Evolutionary conservation across 2,329 filamentous ascomycete genomes (phyloP).

Genomic region (Cladosporium sp.): DNA sequence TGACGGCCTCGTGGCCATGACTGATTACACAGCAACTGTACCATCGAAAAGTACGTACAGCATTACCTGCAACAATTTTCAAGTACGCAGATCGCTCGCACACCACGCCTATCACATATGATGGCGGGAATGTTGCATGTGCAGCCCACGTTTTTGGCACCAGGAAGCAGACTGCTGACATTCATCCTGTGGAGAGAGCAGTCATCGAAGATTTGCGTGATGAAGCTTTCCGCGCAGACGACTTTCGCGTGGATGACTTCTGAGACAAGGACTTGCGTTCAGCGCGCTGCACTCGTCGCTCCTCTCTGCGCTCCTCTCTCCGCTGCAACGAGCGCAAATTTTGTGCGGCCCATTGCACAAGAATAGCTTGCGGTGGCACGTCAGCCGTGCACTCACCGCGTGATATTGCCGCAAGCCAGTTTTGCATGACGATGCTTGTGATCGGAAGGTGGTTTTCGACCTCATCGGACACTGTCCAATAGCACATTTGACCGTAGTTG

Average conservation of each 20-base stretch:
- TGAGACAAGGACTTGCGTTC: neutral
- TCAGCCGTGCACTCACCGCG: constrained; percentile 6
- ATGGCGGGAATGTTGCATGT: neutral
- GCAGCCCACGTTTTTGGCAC: neutral
- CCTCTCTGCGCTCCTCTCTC: neutral
- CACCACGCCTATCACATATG: neutral
- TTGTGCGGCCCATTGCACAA: constrained; percentile 3
- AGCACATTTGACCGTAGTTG: constrained; percentile 15
- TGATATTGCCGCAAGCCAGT: constrained; percentile 8
- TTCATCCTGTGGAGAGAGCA: neutral
- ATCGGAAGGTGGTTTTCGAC: constrained; percentile 4
- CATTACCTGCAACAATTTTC: neutral
- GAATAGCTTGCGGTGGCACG: neutral
- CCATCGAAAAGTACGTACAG: no score
- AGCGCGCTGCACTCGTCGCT: neutral
- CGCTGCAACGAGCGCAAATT: neutral
- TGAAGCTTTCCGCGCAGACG: neutral
- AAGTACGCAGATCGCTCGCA: no score
- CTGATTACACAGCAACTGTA: neutral
- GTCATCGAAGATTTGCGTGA: neutral
- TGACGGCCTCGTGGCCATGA: neutral
- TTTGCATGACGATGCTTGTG: constrained; percentile 12
- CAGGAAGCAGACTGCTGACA: neutral
- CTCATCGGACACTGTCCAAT: neutral
- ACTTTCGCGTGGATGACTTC: neutral